Conservation (phyloP, 2,329 filamentous ascomycete species). For the Raffaelea albimanens region DNA sequence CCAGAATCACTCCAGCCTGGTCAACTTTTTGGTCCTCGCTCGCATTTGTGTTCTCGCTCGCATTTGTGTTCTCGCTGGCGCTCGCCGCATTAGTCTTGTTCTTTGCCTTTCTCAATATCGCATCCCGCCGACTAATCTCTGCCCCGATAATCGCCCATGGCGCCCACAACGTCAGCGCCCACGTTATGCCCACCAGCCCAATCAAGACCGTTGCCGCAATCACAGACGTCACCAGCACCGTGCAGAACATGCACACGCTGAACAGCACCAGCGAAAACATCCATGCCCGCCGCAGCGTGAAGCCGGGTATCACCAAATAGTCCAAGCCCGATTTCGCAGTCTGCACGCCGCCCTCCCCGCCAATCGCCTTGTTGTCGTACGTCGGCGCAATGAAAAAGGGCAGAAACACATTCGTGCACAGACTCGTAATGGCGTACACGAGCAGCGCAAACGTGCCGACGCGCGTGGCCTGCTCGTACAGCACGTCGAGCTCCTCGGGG, state of each 20-base stretch:
- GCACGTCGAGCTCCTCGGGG: slow-evolving; percentile 61
- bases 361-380: slow-evolving; percentile 43
- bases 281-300: slow-evolving; percentile 86
- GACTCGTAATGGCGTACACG: slow-evolving; percentile 77
- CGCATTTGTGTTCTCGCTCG: slow-evolving; percentile 14
- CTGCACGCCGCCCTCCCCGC: not conserved
- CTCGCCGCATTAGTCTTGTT: slow-evolving; percentile 9
- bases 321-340: slow-evolving; percentile 33
- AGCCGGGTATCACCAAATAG: slow-evolving; percentile 63
- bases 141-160: slow-evolving; percentile 92
- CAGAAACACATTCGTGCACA: slow-evolving; percentile 71
- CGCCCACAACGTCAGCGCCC: slow-evolving; percentile 89
- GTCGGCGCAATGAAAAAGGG: slow-evolving; percentile 80
- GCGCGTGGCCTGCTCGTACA: slow-evolving; percentile 79
- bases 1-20: slow-evolving; percentile 82
- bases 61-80: slow-evolving; percentile 17
- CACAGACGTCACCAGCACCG: slow-evolving; percentile 66
- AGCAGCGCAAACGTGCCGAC: slow-evolving; percentile 84
- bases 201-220: slow-evolving; percentile 67
- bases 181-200: slow-evolving; percentile 76
- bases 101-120: slow-evolving; percentile 32
- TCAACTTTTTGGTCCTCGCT: slow-evolving; percentile 45
- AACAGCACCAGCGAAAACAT: slow-evolving; percentile 79
- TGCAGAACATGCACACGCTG: slow-evolving; percentile 69
- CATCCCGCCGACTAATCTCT: slow-evolving; percentile 78